These are phyloP conservation scores for Melianthus villosus DNA, from an alignment of 441 rosid genomes.

Conservation along the genomic window DNA sequence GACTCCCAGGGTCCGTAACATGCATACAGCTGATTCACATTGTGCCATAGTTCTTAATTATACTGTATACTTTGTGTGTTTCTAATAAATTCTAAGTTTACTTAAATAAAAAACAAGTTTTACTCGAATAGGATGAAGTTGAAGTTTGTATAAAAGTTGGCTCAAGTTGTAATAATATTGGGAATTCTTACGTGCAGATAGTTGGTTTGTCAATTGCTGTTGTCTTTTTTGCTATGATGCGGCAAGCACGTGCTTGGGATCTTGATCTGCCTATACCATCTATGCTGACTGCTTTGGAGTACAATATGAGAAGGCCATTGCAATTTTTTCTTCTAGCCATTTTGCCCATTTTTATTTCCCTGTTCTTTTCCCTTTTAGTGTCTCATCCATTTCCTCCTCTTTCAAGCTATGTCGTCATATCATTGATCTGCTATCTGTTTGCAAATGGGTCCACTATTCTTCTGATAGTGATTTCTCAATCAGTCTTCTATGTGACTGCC, in stretches of 20 bases:
- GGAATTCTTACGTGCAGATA: no score
- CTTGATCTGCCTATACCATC: conserved; percentile 54
- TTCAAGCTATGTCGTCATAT: conserved; percentile 43
- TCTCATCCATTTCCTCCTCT: conserved; percentile 65
- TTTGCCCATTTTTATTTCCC: conserved; percentile 41
- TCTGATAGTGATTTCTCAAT: conserved; percentile 45
- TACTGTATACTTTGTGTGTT: no score
- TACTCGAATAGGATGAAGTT: no score
- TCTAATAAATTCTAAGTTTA: no score
- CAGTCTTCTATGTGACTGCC: conserved; percentile 58
- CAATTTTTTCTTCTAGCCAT: conserved; percentile 46
- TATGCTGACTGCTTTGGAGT: conserved; percentile 52
- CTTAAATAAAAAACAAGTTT: no score
- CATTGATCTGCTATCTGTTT: conserved; percentile 50
- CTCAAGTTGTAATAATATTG: no score
- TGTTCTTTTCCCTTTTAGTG: conserved; percentile 41
- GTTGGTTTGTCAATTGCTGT: conserved; percentile 42
- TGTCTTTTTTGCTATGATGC: conserved; percentile 66
- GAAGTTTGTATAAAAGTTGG: no score
- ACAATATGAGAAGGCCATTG: conserved; percentile 63
- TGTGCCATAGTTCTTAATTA: no score
- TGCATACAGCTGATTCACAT: no score
- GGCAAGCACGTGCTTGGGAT: conserved; percentile 67
- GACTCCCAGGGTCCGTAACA: no score
- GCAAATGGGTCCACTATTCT: conserved; percentile 59